Conservation (phyloP, 768 basidiomycete species). For the Lactifluus echinatus region DNA sequence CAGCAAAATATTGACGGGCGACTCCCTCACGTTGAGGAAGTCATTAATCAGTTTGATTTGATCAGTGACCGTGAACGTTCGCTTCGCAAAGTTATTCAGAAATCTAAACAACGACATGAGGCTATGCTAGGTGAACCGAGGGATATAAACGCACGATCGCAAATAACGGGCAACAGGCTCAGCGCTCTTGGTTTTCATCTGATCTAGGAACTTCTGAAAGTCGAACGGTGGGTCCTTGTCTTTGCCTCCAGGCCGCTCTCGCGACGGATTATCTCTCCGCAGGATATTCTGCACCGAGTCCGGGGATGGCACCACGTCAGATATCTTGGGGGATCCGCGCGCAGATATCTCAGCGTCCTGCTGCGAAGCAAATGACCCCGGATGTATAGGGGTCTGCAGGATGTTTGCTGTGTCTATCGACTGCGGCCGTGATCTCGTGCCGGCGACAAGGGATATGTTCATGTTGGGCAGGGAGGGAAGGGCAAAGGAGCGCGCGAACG, state of each 20-base stretch:
- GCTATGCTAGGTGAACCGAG: neutral
- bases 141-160: conserved; percentile 64
- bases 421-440: conserved; percentile 36
- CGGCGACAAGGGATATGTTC: conserved; percentile 17
- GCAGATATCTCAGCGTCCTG: neutral
- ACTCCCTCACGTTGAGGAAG: conserved; percentile 64
- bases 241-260: conserved; percentile 23
- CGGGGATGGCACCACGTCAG: neutral
- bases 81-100: conserved; percentile 85
- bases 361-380: conserved; percentile 9
- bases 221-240: conserved; percentile 57
- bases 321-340: conserved; percentile 16
- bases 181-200: conserved; percentile 81
- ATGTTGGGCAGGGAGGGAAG: conserved; percentile 36
- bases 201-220: conserved; percentile 90
- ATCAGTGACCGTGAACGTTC: conserved; percentile 85
- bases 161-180: conserved; percentile 94
- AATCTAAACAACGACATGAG: conserved; percentile 46
- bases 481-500: conserved; percentile 57
- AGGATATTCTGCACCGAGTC: conserved; percentile 11
- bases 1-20: neutral
- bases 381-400: conserved; percentile 10
- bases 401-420: conserved; percentile 41
- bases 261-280: conserved; percentile 21
- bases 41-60: conserved; percentile 95